A percentile compares a stretch with the other conserved stretches of the same genome.
phyloP scores from a whole-genome alignment of 1,284 basidiomycete genomes.

The Tilletiopsis washingtonensis region DNA sequence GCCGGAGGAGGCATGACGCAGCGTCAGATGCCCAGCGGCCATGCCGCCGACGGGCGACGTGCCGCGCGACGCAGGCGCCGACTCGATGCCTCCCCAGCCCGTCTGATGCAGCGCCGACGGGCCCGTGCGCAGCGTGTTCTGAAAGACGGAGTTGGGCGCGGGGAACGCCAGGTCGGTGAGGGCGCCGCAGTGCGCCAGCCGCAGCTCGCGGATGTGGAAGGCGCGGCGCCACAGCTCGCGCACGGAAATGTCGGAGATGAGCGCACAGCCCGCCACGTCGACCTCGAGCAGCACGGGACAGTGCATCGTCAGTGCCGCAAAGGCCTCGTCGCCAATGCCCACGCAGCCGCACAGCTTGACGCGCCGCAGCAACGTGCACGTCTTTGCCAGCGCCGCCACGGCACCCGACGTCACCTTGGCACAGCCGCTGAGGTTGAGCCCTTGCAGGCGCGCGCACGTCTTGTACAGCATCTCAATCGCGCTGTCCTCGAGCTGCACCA shows the following conservation, averaged over 20 bases:
- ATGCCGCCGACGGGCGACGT: conserved; percentile 12
- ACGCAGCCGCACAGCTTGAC: conserved; percentile 42
- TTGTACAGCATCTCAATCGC: conserved; percentile 29
- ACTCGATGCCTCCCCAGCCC: conserved; percentile 10
- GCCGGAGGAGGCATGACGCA: neutral
- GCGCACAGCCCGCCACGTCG: conserved; percentile 76
- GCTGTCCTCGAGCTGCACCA: conserved; percentile 42
- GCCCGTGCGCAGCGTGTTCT: too few relatives aligned
- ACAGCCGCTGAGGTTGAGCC: conserved; percentile 84
- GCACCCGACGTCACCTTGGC: conserved; percentile 70
- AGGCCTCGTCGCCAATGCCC: conserved; percentile 27
- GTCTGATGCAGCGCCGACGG: neutral
- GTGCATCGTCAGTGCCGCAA: conserved; percentile 36
- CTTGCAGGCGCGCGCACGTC: conserved; percentile 71
- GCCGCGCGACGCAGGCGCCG: conserved; percentile 21
- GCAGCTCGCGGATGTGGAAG: conserved; percentile 79
- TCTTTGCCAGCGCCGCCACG: conserved; percentile 67
- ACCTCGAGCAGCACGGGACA: conserved; percentile 88
- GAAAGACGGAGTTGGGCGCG: conserved; percentile 43
- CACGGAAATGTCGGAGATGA: conserved; percentile 68
- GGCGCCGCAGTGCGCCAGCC: conserved; percentile 68
- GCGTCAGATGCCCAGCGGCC: too few relatives aligned
- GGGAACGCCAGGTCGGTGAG: conserved; percentile 85
- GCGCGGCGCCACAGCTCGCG: conserved; percentile 77
- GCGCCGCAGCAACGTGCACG: conserved; percentile 67